phyloP scores from a whole-genome alignment of 768 basidiomycete genomes.

The Podaxis pistillaris region DNA sequence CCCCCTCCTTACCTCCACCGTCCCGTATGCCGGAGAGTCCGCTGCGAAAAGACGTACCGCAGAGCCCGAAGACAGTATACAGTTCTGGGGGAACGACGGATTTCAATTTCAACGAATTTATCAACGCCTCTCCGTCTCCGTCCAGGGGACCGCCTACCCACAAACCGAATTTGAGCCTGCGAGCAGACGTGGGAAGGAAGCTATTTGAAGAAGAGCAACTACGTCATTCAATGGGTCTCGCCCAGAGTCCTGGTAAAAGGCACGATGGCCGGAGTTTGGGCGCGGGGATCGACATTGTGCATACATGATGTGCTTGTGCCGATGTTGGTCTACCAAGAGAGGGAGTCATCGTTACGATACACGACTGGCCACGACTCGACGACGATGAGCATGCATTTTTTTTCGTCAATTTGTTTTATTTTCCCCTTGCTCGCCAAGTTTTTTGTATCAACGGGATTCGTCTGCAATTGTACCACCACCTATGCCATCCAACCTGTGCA shows the following conservation, averaged over 20 bases:
- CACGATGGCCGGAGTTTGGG: constrained; percentile 33
- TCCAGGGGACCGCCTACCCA: constrained; percentile 34
- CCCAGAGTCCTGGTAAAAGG: constrained; percentile 21
- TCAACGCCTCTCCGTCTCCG: constrained; percentile 71
- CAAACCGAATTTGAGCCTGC: constrained; percentile 47
- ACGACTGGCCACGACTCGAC: constrained; percentile 1
- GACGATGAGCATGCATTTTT: constrained; percentile 1
- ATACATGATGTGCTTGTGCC: constrained; percentile 27
- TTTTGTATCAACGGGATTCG: constrained; percentile 10
- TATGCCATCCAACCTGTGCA: background rate
- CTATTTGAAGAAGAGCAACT: constrained; percentile 72
- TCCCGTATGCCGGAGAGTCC: constrained; percentile 18
- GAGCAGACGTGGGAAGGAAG: constrained; percentile 64
- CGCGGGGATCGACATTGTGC: constrained; percentile 45
- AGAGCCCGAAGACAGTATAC: constrained; percentile 16
- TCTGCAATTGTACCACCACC: constrained; percentile 12
- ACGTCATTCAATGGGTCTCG: constrained; percentile 26
- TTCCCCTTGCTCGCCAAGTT: constrained; percentile 4
- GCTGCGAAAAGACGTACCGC: constrained; percentile 12
- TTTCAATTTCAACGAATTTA: constrained; percentile 71
- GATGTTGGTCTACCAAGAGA: background rate
- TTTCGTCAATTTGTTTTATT: background rate
- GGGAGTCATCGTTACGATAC: background rate
- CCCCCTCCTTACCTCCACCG: constrained; percentile 14
- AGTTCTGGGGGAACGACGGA: constrained; percentile 28